phyloP scores from a whole-genome alignment of 1,284 basidiomycete genomes.

The Trametes pubescens region DNA sequence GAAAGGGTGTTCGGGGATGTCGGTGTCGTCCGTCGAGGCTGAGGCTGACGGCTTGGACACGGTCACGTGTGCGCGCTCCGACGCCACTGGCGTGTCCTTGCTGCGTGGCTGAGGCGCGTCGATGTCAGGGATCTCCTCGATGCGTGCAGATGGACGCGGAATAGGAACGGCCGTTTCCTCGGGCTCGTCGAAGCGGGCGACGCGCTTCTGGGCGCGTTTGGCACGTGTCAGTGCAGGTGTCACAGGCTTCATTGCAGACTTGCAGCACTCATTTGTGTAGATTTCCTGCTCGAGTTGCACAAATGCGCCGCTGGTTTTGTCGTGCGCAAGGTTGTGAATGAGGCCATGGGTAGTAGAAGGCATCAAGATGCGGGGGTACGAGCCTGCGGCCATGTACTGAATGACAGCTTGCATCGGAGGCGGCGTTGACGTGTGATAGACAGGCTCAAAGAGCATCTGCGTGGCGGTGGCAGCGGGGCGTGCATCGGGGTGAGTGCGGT shows the following conservation, averaged over 20 bases:
- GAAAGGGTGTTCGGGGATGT: conserved; percentile 14
- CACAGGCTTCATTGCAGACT: background rate
- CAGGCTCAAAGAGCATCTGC: conserved; percentile 14
- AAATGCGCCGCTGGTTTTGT: conserved; percentile 1
- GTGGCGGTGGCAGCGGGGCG: background rate
- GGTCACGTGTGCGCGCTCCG: conserved; percentile 3
- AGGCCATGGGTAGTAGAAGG: background rate
- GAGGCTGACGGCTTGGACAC: background rate
- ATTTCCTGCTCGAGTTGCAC: conserved; percentile 11
- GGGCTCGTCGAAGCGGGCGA: conserved; percentile 6
- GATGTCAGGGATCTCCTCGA: conserved; percentile 12
- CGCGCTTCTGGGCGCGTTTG: conserved; percentile 1
- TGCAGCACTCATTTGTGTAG: background rate
- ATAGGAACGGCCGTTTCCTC: background rate
- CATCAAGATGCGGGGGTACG: background rate
- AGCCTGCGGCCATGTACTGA: conserved; percentile 9
- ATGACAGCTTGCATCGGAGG: background rate
- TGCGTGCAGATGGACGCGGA: background rate
- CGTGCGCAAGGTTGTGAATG: conserved; percentile 3
- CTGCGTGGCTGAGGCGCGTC: background rate
- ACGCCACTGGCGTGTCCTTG: background rate
- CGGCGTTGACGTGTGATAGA: background rate
- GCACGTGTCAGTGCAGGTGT: background rate
- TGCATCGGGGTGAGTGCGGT: conserved; percentile 7
- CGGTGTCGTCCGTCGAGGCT: background rate